Base-by-base conservation (phyloP, 2,329 filamentous ascomycete genomes). In the Chrysoporthe puriensis region DNA sequence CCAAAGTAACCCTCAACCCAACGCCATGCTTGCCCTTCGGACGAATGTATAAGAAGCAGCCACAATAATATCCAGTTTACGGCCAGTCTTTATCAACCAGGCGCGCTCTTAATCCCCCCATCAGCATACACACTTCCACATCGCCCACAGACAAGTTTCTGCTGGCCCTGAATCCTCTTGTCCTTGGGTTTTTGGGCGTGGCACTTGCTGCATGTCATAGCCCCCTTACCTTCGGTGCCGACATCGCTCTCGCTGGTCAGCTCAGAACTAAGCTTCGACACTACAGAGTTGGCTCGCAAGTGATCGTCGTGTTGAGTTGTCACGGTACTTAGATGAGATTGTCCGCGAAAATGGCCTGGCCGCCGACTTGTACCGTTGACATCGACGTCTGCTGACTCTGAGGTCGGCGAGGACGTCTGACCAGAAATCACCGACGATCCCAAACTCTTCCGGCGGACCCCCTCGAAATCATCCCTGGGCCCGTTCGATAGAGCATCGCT, bases 131-230 rank as follows among this genome's bases (percentile, higher is more conserved):
- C 66, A 56, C 72, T 76, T 3, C 83, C 83, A 70, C 84, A 92
- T 58, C 81, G 83, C 46, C 84, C 84, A 76, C 90, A 92, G n/a
- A 89, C 82, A 71, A 91, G 77, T 69, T 81, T 82, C 74, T 88
- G 86, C 63, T 80, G 81, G 8, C 83, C 84, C 40, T 80, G 83
- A 4, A 83, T 79, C 69, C 84, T 86, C 71, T 84, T 87, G 1
- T 86, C 85, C 71, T 86, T 86, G 71, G 93, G 93, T 69, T 63
- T 68, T 26, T 78, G 84, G 1, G 86, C 83, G 4, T 84, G 84
- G 73, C 90, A 93, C 69, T 82, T 83, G 32, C 81, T 79, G 73
- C 90, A 92, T 34, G 77, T 81, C 71, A 86, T 76, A 46, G 82
- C 79, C 62, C 84, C 82, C 18, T 78, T 81, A 14, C 81, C 82